These are phyloP conservation scores for Linanthus parryae DNA, from an alignment of 148 eudicot genomes.

Conservation along the genomic window DNA sequence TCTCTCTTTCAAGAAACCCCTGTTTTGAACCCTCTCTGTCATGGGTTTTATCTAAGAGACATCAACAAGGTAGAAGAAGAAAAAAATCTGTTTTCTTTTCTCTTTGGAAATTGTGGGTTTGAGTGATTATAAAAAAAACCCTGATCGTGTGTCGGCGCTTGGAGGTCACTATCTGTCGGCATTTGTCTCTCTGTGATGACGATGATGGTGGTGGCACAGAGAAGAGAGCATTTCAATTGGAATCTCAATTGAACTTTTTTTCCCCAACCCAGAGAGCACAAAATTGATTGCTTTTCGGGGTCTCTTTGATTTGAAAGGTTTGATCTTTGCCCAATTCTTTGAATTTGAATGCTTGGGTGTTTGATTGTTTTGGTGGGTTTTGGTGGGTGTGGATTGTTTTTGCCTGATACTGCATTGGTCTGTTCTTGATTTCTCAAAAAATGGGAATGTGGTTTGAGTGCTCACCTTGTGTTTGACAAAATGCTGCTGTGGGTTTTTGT, in stretches of 20 bases:
- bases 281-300: background rate
- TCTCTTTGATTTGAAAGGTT: background rate
- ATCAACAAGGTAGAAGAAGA: background rate
- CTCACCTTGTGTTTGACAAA: no score
- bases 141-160: constrained; percentile 44
- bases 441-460: no score
- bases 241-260: constrained; percentile 12
- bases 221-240: constrained; percentile 14
- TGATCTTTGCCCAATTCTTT: constrained; percentile 2
- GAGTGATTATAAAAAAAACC: constrained; percentile 13
- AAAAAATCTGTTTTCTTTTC: background rate
- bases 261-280: no score
- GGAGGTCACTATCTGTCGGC: no score
- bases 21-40: background rate
- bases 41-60: background rate
- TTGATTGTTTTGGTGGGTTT: no score
- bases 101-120: background rate
- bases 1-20: background rate
- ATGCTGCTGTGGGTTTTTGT: no score
- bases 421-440: no score
- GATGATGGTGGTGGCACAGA: no score
- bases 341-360: no score
- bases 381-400: no score
- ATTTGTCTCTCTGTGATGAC: no score
- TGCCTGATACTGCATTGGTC: no score